Percentiles rank a stretch among this genome's conserved stretches.
phyloP scores from a whole-genome alignment of 441 rosid species.

The Arabidopsis hybrid region DNA sequence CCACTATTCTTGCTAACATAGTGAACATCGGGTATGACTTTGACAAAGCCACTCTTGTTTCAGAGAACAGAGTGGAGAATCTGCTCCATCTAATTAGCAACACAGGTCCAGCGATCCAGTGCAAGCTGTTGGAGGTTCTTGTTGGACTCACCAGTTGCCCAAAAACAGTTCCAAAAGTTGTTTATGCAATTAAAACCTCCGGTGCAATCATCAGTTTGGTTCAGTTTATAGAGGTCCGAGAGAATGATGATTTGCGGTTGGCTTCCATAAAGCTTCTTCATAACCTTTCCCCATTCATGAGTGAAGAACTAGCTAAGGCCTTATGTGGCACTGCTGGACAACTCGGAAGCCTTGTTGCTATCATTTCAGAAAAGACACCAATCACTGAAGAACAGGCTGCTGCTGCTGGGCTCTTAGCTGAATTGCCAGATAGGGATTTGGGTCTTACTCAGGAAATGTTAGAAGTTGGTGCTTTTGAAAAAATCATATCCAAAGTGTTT shows the following conservation, averaged over 20 bases:
- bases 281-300: constrained; percentile 85
- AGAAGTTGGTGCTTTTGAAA: constrained; percentile 71
- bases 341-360: constrained; percentile 74
- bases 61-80: constrained; percentile 83
- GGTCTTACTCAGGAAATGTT: constrained; percentile 88
- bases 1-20: constrained; percentile 92
- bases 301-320: constrained; percentile 81
- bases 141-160: constrained; percentile 80
- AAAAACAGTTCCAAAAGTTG: constrained; percentile 72
- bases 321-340: constrained; percentile 86
- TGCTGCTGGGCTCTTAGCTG: constrained; percentile 89
- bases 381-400: constrained; percentile 94
- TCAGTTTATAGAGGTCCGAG: constrained; percentile 88
- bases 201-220: constrained; percentile 95
- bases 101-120: constrained; percentile 95
- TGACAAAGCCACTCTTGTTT: constrained; percentile 75
- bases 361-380: constrained; percentile 74
- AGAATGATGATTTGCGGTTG: constrained; percentile 71
- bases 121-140: constrained; percentile 97
- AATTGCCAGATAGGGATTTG: constrained; percentile 89
- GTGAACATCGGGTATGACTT: constrained; percentile 82
- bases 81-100: constrained; percentile 89
- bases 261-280: constrained; percentile 90
- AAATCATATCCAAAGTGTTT: constrained; percentile 59
- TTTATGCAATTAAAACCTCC: constrained; percentile 84